Conservation (phyloP, 2,329 filamentous ascomycete species). For the Beauveria bassiana region DNA sequence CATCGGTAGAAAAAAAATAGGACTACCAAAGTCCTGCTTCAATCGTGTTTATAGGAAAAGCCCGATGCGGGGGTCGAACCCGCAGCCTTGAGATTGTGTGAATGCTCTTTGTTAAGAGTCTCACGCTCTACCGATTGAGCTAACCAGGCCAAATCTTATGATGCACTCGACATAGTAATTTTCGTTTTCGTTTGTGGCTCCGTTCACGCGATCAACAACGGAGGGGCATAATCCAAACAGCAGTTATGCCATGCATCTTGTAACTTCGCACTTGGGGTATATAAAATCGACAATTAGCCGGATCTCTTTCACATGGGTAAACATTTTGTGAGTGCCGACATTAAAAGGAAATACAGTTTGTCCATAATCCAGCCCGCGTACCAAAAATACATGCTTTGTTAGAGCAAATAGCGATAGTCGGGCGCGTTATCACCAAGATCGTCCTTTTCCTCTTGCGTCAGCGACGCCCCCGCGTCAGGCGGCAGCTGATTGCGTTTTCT, state of each 20-base stretch:
- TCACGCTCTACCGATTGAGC: conserved; percentile 68
- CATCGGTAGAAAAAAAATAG: no score
- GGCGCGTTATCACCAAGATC: conserved; percentile 53
- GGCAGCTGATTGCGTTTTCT: conserved; percentile 40
- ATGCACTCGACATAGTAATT: no score
- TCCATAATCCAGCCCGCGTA: neutral
- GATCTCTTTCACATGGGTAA: neutral
- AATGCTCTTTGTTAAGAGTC: conserved; percentile 42
- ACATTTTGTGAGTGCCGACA: neutral
- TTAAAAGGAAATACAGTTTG: neutral
- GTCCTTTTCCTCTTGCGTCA: conserved; percentile 56
- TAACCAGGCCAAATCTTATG: conserved; percentile 39
- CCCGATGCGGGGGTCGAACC: conserved; percentile 42
- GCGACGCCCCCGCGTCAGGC: conserved; percentile 25
- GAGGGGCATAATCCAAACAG: neutral
- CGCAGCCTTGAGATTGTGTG: conserved; percentile 43
- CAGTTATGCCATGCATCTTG: neutral
- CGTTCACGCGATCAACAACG: no score
- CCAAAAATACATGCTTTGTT: conserved; percentile 11
- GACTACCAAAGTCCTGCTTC: no score
- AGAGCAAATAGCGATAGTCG: conserved; percentile 52
- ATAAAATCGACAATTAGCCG: neutral
- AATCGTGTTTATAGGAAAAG: conserved; percentile 24
- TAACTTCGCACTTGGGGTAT: conserved; percentile 2
- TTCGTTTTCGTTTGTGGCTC: no score